Evolutionary conservation across 495 filamentous ascomycete genomes (phyloP).

Genomic region (Evernia prunastri): DNA sequence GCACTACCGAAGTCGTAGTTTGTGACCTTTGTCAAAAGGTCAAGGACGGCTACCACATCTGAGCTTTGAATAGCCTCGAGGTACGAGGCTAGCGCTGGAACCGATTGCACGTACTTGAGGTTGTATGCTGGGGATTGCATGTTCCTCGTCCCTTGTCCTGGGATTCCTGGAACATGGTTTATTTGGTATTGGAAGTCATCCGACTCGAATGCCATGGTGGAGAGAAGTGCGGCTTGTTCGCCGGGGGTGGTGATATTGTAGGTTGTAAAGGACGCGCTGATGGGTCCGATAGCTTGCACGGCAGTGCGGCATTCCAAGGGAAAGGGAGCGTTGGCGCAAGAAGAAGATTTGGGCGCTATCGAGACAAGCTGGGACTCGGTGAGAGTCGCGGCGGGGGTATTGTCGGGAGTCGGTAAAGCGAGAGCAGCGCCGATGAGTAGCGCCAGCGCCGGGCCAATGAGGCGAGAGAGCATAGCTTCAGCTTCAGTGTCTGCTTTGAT

Average conservation of each 20-base stretch:
- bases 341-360: conserved; percentile 44
- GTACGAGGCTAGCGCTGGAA: conserved; percentile 42
- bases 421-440: conserved; percentile 12
- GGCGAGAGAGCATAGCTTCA: not conserved
- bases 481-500: not conserved
- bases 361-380: conserved; percentile 42
- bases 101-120: conserved; percentile 53
- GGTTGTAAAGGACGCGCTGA: conserved; percentile 47
- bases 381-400: conserved; percentile 18
- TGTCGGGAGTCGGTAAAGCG: not conserved
- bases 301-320: conserved; percentile 61
- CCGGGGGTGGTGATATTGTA: conserved; percentile 49
- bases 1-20: conserved; percentile 64
- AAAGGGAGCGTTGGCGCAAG: conserved; percentile 39
- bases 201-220: conserved; percentile 62
- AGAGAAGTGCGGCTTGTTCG: conserved; percentile 58
- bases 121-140: conserved; percentile 46
- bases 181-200: conserved; percentile 60
- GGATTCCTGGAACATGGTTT: conserved; percentile 54
- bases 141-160: conserved; percentile 63
- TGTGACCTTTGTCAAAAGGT: conserved; percentile 51
- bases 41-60: conserved; percentile 45
- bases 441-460: conserved; percentile 13
- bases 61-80: conserved; percentile 28
- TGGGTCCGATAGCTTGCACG: conserved; percentile 51